phyloP scores from a whole-genome alignment of 345 rosid genomes.

The Citrus unshiu region DNA sequence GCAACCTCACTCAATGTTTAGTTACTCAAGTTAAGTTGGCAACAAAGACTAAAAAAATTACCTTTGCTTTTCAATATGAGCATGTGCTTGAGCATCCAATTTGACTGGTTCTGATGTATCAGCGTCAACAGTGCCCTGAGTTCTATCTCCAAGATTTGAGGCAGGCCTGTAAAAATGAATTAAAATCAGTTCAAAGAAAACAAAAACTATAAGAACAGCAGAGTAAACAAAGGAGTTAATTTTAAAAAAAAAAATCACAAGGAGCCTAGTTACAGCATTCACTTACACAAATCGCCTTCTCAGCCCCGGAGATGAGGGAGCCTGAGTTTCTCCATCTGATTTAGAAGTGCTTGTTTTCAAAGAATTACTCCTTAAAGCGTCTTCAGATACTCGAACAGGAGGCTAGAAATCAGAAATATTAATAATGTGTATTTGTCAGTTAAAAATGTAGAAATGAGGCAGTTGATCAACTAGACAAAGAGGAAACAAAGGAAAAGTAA shows the following conservation, averaged over 20 bases:
- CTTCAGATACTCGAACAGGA: conserved; percentile 33
- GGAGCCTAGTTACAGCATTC: not conserved
- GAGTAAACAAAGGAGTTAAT: not conserved
- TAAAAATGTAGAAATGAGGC: not conserved
- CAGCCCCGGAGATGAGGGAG: conserved; percentile 60
- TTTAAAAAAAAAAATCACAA: not conserved
- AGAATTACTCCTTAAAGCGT: conserved; percentile 29
- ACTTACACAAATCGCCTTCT: conserved; percentile 81
- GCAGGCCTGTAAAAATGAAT: conserved; percentile 39
- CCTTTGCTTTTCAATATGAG: conserved; percentile 82
- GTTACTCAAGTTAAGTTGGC: not conserved
- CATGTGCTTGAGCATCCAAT: conserved; percentile 66
- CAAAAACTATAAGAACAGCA: not conserved
- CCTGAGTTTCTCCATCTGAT: conserved; percentile 34
- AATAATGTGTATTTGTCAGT: not conserved
- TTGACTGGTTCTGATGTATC: conserved; percentile 51
- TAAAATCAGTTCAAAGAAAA: not conserved
- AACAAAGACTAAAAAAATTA: conserved; percentile 16
- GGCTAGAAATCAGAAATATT: conserved; percentile 31
- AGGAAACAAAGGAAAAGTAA: not conserved
- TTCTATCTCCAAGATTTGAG: conserved; percentile 43
- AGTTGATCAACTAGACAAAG: not conserved
- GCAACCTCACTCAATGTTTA: not conserved
- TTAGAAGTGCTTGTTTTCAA: conserved; percentile 35
- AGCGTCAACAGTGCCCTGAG: conserved; percentile 28